These are phyloP conservation scores for Rhododendron simsii DNA, from an alignment of 148 eudicot species.

Conservation along the genomic window DNA sequence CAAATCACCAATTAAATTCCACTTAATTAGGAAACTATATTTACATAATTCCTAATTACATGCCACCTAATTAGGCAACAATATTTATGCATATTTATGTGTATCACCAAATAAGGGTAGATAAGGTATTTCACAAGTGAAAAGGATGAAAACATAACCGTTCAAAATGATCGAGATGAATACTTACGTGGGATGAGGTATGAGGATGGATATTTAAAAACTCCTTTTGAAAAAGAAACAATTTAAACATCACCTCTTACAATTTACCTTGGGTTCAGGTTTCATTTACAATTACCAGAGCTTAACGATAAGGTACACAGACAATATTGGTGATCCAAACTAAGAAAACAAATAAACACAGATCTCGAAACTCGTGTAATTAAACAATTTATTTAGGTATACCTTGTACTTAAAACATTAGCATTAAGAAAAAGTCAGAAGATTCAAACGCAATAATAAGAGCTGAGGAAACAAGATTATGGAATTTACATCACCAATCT, in stretches of 20 bases:
- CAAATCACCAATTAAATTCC: too few species aligned
- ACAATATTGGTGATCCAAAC: neutral
- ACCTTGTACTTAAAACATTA: neutral
- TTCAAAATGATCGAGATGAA: too few species aligned
- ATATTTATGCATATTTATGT: too few species aligned
- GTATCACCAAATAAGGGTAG: too few species aligned
- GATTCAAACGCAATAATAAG: neutral
- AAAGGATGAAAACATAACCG: too few species aligned
- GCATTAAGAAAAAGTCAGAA: neutral
- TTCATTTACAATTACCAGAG: neutral
- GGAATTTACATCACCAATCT: slow-evolving; percentile 85
- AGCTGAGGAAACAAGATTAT: neutral
- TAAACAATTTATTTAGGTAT: neutral
- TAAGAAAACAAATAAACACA: neutral
- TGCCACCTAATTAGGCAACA: too few species aligned
- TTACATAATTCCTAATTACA: too few species aligned
- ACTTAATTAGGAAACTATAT: too few species aligned
- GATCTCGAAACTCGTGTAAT: neutral
- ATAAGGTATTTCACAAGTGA: too few species aligned
- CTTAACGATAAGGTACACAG: neutral
- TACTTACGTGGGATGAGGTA: too few species aligned
- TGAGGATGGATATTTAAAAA: too few species aligned
- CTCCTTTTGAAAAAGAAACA: neutral
- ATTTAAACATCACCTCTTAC: neutral
- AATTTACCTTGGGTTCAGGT: neutral